Conservation (phyloP, 2,329 filamentous ascomycete species). For the Harringtonia lauricola region DNA sequence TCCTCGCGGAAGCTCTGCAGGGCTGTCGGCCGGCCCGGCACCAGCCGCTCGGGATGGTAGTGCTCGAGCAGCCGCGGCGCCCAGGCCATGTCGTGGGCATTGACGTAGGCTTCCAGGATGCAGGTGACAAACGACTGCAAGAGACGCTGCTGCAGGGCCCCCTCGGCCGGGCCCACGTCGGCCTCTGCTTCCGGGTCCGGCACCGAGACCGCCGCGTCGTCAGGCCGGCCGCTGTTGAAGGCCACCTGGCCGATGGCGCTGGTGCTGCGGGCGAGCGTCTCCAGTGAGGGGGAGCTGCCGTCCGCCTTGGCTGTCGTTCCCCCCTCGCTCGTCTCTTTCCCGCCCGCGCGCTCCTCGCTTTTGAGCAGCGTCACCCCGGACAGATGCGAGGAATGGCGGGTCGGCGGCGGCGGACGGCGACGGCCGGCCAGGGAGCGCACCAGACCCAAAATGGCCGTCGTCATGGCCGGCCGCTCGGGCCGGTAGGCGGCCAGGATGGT, state of each 20-base stretch:
- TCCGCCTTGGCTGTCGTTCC: too few relatives aligned
- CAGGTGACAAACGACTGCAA: constrained; percentile 71
- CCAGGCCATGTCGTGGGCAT: constrained; percentile 49
- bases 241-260: constrained; percentile 26
- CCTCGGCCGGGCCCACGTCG: constrained; percentile 43
- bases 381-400: constrained; percentile 34
- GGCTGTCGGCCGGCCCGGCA: constrained; percentile 50
- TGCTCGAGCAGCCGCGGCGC: constrained; percentile 56
- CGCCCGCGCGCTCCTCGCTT: not conserved
- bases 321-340: not conserved
- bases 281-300: not conserved
- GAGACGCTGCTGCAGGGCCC: constrained; percentile 49
- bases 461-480: constrained; percentile 53
- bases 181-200: constrained; percentile 52
- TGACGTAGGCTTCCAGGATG: constrained; percentile 63
- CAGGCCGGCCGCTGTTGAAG: constrained; percentile 27
- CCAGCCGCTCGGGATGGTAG: constrained; percentile 50
- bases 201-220: constrained; percentile 42
- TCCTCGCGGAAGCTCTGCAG: constrained; percentile 52
- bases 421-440: constrained; percentile 57
- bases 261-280: constrained; percentile 25
- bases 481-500: constrained; percentile 58
- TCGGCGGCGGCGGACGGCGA: constrained; percentile 52
- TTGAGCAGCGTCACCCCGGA: not conserved
- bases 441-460: constrained; percentile 58